phyloP scores from a whole-genome alignment of 495 filamentous ascomycete genomes.

The Penicillium canescens region DNA sequence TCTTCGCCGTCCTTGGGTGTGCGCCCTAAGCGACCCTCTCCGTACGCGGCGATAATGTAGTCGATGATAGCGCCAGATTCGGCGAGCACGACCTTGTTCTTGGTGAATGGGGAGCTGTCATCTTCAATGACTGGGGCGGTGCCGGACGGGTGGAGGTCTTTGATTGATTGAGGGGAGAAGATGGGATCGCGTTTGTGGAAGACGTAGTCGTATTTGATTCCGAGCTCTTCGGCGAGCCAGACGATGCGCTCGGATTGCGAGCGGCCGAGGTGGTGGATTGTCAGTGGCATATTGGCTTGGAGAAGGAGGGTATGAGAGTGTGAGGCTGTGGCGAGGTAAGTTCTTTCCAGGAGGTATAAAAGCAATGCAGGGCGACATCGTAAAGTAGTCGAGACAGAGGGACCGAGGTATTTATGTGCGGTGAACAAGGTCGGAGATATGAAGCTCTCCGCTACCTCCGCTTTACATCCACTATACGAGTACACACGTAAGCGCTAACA shows the following conservation, averaged over 20 bases:
- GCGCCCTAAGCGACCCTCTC: conserved; percentile 42
- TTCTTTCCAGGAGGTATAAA: background rate
- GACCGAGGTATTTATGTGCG: conserved; percentile 1
- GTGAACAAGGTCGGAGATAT: background rate
- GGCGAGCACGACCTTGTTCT: conserved; percentile 34
- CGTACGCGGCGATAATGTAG: conserved; percentile 56
- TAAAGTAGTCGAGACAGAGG: background rate
- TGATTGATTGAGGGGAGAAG: conserved; percentile 53
- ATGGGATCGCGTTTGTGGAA: conserved; percentile 51
- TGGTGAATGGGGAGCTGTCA: conserved; percentile 34
- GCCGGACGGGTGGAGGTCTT: conserved; percentile 51
- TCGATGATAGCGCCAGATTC: conserved; percentile 57
- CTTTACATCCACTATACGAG: background rate
- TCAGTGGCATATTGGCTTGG: conserved; percentile 26
- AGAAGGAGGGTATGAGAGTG: background rate
- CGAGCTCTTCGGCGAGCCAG: conserved; percentile 66
- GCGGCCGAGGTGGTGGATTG: conserved; percentile 57
- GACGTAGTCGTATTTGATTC: conserved; percentile 51
- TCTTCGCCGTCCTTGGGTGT: conserved; percentile 36
- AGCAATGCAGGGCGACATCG: background rate
- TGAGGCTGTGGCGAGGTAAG: background rate
- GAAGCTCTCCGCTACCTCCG: background rate
- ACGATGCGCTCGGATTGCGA: conserved; percentile 61
- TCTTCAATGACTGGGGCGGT: conserved; percentile 59
- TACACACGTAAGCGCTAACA: no score